Percentiles rank a stretch among this genome's conserved stretches.
These are phyloP conservation scores for Ophiocordyceps robertsii DNA, from an alignment of 2,329 filamentous ascomycete species.

Conservation along the genomic window DNA sequence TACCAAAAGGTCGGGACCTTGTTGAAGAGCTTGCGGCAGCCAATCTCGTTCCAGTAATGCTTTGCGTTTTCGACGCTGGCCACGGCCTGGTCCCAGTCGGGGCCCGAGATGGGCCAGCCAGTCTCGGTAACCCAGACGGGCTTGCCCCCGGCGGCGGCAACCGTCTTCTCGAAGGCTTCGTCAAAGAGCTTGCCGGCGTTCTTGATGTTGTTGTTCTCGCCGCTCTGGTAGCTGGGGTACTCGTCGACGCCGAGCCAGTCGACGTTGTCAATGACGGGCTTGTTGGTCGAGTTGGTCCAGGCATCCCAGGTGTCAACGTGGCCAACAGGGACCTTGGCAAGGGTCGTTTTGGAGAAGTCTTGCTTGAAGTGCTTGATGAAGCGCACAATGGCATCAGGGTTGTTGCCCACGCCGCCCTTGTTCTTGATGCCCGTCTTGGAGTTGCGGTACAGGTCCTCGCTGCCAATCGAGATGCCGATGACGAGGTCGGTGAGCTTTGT, in stretches of 20 bases:
- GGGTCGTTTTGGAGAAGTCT: constrained; percentile 33
- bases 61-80: constrained; percentile 44
- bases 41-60: constrained; percentile 49
- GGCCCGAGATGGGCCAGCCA: constrained; percentile 48
- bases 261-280: constrained; percentile 43
- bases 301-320: constrained; percentile 59
- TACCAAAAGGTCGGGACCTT: constrained; percentile 48
- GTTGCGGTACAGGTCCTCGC: constrained; percentile 53
- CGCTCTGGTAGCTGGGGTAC: constrained; percentile 53
- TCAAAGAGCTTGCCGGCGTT: constrained; percentile 42
- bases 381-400: constrained; percentile 43
- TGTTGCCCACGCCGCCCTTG: constrained; percentile 45
- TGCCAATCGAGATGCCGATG: constrained; percentile 51
- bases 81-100: constrained; percentile 38
- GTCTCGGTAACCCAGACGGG: constrained; percentile 51
- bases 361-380: constrained; percentile 54
- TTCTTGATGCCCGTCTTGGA: constrained; percentile 48
- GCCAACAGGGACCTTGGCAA: constrained; percentile 38
- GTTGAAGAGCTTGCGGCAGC: constrained; percentile 44
- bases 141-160: constrained; percentile 34
- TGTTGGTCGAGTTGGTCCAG: constrained; percentile 47
- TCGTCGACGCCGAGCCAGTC: constrained; percentile 54
- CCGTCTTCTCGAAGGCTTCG: constrained; percentile 28
- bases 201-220: constrained; percentile 40
- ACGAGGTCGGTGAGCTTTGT: constrained; percentile 39